phyloP scores from a whole-genome alignment of 2,329 filamentous ascomycete genomes.

The Emergomyces pasteurianus region DNA sequence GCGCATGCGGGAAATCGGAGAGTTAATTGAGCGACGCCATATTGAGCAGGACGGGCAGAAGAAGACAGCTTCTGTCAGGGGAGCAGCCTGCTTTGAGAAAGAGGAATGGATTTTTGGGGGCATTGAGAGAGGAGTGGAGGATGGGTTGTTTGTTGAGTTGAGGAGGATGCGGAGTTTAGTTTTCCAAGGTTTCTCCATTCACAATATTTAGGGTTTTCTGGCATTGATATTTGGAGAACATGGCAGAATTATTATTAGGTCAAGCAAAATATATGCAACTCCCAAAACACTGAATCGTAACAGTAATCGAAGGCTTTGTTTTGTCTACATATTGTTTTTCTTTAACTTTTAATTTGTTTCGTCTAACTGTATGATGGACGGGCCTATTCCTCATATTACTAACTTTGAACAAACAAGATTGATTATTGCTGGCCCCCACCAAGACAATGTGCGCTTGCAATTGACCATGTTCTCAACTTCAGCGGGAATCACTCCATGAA shows the following conservation, averaged over 20 bases:
- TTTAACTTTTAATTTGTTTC: not conserved
- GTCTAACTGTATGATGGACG: not conserved
- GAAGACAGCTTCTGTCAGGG: constrained; percentile 17
- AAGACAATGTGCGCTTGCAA: not conserved
- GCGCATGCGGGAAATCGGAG: constrained; percentile 8
- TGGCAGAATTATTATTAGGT: too few relatives aligned
- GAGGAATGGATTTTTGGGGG: constrained; percentile 27
- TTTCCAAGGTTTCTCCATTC: too few relatives aligned
- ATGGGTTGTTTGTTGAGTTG: not conserved
- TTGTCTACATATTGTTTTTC: not conserved
- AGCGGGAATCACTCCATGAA: not conserved
- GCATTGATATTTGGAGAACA: too few relatives aligned
- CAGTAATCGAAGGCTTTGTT: not conserved
- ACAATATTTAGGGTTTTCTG: not conserved
- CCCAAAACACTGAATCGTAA: too few relatives aligned
- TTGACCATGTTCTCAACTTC: not conserved
- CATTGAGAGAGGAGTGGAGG: constrained; percentile 20
- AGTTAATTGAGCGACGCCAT: constrained; percentile 25
- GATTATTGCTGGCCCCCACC: too few relatives aligned
- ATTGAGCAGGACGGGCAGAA: constrained; percentile 32
- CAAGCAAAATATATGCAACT: too few relatives aligned
- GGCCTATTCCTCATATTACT: too few relatives aligned
- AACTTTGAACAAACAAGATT: too few relatives aligned
- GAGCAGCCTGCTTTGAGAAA: constrained; percentile 24
- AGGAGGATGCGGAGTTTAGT: not conserved